These are phyloP conservation scores for Megacollybia marginata DNA, from an alignment of 768 basidiomycete genomes.

Conservation along the genomic window DNA sequence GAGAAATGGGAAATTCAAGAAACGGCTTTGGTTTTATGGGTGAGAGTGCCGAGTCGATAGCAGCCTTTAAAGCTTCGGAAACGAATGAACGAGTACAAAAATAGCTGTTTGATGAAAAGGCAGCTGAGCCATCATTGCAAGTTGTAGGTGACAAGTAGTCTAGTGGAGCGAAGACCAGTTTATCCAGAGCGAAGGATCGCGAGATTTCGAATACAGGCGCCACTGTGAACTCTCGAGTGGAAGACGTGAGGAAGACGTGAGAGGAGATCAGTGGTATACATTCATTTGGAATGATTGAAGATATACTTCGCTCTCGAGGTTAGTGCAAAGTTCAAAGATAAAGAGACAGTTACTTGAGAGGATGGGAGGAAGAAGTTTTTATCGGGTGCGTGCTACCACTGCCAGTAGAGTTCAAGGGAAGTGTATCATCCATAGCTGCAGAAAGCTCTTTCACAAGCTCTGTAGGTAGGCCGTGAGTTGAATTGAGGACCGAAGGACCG, in stretches of 20 bases:
- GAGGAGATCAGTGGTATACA: conserved; percentile 46
- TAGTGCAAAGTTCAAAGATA: conserved; percentile 17
- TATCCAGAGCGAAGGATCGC: conserved; percentile 35
- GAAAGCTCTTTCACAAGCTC: conserved; percentile 41
- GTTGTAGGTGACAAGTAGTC: conserved; percentile 10
- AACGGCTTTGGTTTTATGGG: conserved; percentile 15
- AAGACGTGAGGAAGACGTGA: conserved; percentile 28
- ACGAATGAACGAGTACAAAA: conserved; percentile 18
- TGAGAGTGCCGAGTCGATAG: conserved; percentile 20
- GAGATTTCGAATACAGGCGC: conserved; percentile 42
- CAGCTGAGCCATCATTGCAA: conserved; percentile 10
- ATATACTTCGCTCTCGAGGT: conserved; percentile 36
- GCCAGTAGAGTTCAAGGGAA: conserved; percentile 15
- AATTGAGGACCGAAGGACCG: conserved; percentile 15
- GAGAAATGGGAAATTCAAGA: neutral
- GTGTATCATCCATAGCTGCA: conserved; percentile 41
- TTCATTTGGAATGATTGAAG: conserved; percentile 54
- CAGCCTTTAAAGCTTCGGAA: conserved; percentile 28
- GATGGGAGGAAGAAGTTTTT: conserved; percentile 76
- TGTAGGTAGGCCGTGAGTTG: conserved; percentile 9
- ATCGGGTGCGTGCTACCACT: conserved; percentile 16
- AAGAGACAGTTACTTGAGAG: conserved; percentile 61
- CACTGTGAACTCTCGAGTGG: conserved; percentile 5
- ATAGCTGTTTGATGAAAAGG: conserved; percentile 7
- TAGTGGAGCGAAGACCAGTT: conserved; percentile 19